Conservation (phyloP, 805 yeast genomes). For the Kuraishia capsulata region DNA sequence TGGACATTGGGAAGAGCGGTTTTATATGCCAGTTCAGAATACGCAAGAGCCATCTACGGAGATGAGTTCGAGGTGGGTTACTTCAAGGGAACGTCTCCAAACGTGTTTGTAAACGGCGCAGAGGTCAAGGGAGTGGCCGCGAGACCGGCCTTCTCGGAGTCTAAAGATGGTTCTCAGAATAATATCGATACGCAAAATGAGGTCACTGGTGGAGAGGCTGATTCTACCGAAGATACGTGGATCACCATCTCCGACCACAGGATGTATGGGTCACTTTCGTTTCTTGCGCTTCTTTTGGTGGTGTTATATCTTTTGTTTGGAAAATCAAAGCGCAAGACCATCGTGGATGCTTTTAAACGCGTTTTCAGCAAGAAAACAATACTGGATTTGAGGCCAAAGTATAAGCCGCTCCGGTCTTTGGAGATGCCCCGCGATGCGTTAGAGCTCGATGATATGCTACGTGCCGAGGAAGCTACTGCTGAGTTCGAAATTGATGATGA, state of each 20-base stretch:
- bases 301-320: conserved; percentile 7
- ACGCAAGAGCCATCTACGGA: conserved; percentile 29
- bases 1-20: conserved; percentile 89
- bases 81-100: conserved; percentile 37
- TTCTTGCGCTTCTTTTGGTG: conserved; percentile 4
- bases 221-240: conserved; percentile 20
- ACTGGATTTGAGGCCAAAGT: conserved; percentile 10
- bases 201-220: conserved; percentile 20
- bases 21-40: conserved; percentile 50
- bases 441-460: conserved; percentile 10
- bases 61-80: conserved; percentile 30
- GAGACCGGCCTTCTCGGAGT: conserved; percentile 32
- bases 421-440: conserved; percentile 9
- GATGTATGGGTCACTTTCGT: conserved; percentile 21
- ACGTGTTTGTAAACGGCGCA: conserved; percentile 41
- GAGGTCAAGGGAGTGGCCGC: conserved; percentile 30
- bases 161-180: too few relatives aligned
- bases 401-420: conserved; percentile 14
- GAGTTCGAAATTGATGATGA: conserved; percentile 7
- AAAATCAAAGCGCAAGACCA: conserved; percentile 10
- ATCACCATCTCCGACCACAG: conserved; percentile 23
- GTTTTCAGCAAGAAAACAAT: not conserved
- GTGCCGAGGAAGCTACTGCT: conserved; percentile 9
- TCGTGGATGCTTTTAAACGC: conserved; percentile 9
- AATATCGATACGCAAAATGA: too few relatives aligned